Conservation (phyloP, 306 rosid genomes). For the Amphicarpaea edgeworthii region DNA sequence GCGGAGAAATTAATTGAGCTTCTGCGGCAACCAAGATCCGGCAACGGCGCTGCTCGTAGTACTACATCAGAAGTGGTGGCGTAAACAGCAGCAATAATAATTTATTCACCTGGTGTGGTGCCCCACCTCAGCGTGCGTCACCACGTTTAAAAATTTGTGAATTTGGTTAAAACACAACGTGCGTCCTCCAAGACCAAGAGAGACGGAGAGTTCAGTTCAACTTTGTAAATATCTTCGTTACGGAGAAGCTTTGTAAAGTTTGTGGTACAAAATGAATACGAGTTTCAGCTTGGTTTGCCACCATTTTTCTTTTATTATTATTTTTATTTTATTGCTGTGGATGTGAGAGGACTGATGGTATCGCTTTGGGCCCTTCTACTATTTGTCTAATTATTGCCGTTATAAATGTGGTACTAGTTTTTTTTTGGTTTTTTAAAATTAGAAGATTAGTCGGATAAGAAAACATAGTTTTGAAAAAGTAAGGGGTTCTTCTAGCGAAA, state of each 20-base stretch:
- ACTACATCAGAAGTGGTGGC: constrained; percentile 57
- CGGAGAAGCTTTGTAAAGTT: constrained; percentile 57
- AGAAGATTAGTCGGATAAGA: constrained; percentile 3
- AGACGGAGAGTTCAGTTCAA: constrained; percentile 5
- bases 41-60: constrained; percentile 59
- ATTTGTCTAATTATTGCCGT: background rate
- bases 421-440: background rate
- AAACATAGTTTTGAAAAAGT: background rate
- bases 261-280: constrained; percentile 48
- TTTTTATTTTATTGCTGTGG: background rate
- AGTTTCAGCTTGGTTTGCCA: constrained; percentile 52
- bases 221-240: constrained; percentile 66
- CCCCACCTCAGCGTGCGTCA: constrained; percentile 22
- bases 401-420: constrained; percentile 29
- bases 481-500: background rate
- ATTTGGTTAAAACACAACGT: constrained; percentile 21
- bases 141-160: constrained; percentile 10
- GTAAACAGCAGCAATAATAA: constrained; percentile 22
- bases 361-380: constrained; percentile 4
- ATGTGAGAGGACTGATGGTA: background rate
- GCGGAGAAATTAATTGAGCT: constrained; percentile 92
- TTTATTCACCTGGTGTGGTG: constrained; percentile 27
- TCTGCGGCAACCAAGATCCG: constrained; percentile 97
- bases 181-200: constrained; percentile 27
- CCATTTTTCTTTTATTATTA: background rate